Conservation (phyloP, 495 filamentous ascomycete genomes). For the Penicillium egyptiacum region DNA sequence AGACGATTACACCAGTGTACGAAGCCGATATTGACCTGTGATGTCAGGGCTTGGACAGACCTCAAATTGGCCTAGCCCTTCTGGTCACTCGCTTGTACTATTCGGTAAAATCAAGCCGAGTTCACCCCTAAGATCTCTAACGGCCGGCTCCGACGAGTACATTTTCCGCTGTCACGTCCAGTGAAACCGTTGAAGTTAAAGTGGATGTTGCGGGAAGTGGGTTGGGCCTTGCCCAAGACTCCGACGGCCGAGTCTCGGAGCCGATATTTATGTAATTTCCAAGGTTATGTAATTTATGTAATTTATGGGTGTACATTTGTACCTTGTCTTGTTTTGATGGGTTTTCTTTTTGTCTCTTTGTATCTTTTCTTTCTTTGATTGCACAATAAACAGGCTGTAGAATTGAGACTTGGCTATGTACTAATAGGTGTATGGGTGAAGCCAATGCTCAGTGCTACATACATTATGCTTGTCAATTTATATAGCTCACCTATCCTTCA, state of each 20-base stretch:
- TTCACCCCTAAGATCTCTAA: slow-evolving; percentile 32
- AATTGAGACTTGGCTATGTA: too few species aligned
- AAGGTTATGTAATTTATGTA: slow-evolving; percentile 5
- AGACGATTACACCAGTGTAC: slow-evolving; percentile 18
- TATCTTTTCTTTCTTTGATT: not conserved
- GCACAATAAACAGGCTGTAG: too few species aligned
- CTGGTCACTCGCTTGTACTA: slow-evolving; percentile 4
- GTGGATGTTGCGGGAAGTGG: slow-evolving; percentile 13
- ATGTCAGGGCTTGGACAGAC: slow-evolving; percentile 14
- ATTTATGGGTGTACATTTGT: not conserved
- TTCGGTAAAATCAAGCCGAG: slow-evolving; percentile 32
- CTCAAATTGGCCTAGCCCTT: slow-evolving; percentile 3
- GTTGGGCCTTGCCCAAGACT: slow-evolving; percentile 17
- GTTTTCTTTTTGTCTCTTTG: not conserved
- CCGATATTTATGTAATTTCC: slow-evolving; percentile 18
- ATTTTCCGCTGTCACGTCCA: slow-evolving; percentile 7
- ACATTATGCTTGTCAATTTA: not conserved
- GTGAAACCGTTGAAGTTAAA: slow-evolving; percentile 24
- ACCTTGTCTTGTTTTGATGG: not conserved
- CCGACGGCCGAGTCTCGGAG: slow-evolving; percentile 35
- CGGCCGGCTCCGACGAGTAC: slow-evolving; percentile 36
- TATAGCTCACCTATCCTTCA: not conserved
- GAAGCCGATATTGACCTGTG: slow-evolving; percentile 24
- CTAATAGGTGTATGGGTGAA: too few species aligned
- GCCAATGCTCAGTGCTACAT: not conserved